Percentiles rank a stretch among this genome's conserved stretches.
These are phyloP conservation scores for Cyberlindnera japonica DNA, from an alignment of 805 yeast genomes.

Conservation along the genomic window DNA sequence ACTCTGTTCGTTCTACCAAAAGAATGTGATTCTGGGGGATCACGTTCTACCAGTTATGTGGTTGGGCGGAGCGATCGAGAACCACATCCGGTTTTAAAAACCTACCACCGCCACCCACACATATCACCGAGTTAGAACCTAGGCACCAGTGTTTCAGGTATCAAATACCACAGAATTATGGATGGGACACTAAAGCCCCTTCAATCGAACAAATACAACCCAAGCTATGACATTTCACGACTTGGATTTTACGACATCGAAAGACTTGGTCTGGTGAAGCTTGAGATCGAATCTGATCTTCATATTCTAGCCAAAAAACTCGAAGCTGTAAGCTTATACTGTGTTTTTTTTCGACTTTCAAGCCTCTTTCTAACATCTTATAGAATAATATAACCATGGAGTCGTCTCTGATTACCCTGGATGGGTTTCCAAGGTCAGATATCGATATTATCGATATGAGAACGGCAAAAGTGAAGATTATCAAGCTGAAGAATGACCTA, in stretches of 20 bases:
- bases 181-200: conserved; percentile 15
- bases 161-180: too few species aligned
- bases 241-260: conserved; percentile 8
- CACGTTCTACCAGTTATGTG: too few species aligned
- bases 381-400: conserved; percentile 55
- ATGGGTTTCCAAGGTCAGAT: conserved; percentile 86
- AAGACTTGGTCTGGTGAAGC: conserved; percentile 11
- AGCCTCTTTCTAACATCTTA: not conserved
- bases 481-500: conserved; percentile 69
- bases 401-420: conserved; percentile 58
- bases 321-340: conserved; percentile 9
- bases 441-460: conserved; percentile 74
- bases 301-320: conserved; percentile 28
- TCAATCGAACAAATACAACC: conserved; percentile 11
- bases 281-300: conserved; percentile 14
- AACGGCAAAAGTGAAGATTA: conserved; percentile 56
- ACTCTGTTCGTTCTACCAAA: too few species aligned
- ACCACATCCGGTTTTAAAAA: too few species aligned
- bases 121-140: too few species aligned
- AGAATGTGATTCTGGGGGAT: too few species aligned
- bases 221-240: conserved; percentile 9
- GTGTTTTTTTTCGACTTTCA: too few species aligned
- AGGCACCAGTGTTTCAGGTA: too few species aligned
- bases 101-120: too few species aligned
- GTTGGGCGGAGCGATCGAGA: too few species aligned